These are phyloP conservation scores for Claviceps lovelessii DNA, from an alignment of 2,329 filamentous ascomycete species.

Conservation along the genomic window DNA sequence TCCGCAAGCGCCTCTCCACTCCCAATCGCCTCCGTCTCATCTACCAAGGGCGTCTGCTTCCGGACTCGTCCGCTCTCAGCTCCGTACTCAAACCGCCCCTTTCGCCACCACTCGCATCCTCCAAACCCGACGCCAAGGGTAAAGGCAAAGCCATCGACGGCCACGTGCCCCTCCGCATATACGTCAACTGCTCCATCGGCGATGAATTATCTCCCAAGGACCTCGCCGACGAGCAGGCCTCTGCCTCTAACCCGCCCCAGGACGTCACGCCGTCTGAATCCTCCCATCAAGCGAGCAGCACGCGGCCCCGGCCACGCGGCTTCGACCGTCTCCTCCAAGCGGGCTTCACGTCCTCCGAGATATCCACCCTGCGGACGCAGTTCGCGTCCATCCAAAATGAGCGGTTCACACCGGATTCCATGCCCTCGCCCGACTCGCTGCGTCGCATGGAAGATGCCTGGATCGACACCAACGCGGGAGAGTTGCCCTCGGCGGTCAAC, in stretches of 20 bases:
- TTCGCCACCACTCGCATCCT: slow-evolving; percentile 31
- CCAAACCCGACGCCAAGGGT: slow-evolving; percentile 15
- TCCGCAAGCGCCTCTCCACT: slow-evolving; percentile 58
- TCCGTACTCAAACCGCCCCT: slow-evolving; percentile 52
- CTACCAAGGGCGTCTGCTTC: slow-evolving; percentile 72
- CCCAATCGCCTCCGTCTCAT: slow-evolving; percentile 73
- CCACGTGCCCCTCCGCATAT: slow-evolving; percentile 40
- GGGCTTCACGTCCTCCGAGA: slow-evolving; percentile 71
- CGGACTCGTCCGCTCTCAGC: slow-evolving; percentile 55
- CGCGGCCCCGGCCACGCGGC: slow-evolving; percentile 39
- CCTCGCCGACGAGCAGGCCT: slow-evolving; percentile 50
- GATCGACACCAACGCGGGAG: slow-evolving; percentile 56
- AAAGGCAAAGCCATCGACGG: slow-evolving; percentile 46
- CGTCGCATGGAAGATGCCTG: slow-evolving; percentile 74
- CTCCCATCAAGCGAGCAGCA: slow-evolving; percentile 11
- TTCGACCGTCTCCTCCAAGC: slow-evolving; percentile 75
- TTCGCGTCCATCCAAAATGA: slow-evolving; percentile 75
- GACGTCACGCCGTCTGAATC: slow-evolving; percentile 29
- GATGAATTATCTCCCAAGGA: slow-evolving; percentile 55
- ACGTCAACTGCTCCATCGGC: slow-evolving; percentile 88
- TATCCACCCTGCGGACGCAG: slow-evolving; percentile 72
- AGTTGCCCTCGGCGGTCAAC: slow-evolving; percentile 24
- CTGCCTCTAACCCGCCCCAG: slow-evolving; percentile 22
- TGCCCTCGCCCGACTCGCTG: slow-evolving; percentile 66
- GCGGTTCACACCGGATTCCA: slow-evolving; percentile 73